Evolutionary conservation across 2,329 filamentous ascomycete species (phyloP).

Genomic region (Hymenoscyphus fructigenus): DNA sequence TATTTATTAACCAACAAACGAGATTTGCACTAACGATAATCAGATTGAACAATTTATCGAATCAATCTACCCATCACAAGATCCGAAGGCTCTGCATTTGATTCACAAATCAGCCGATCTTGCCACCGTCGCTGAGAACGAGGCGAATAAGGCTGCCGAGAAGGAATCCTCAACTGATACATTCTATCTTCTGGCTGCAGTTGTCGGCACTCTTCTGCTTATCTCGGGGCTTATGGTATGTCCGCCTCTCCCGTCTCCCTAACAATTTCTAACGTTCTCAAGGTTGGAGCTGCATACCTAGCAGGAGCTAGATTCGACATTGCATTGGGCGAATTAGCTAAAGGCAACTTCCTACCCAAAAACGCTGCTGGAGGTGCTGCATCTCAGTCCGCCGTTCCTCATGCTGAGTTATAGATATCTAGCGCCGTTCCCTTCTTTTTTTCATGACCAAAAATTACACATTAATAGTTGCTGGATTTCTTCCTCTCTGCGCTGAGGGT

Average conservation of each 20-base stretch:
- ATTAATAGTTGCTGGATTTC: background rate
- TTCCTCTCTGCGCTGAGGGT: background rate
- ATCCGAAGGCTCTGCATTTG: constrained; percentile 58
- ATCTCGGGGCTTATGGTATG: constrained; percentile 78
- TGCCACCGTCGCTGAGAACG: constrained; percentile 38
- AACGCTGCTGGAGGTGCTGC: constrained; percentile 29
- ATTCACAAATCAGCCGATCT: constrained; percentile 40
- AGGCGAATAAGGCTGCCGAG: constrained; percentile 35
- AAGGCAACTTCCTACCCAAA: constrained; percentile 42
- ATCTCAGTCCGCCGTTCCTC: background rate
- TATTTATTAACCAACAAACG: background rate
- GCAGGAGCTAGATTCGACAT: constrained; percentile 82
- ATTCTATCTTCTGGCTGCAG: constrained; percentile 64
- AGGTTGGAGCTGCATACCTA: constrained; percentile 77
- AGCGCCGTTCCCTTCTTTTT: background rate
- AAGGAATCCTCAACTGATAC: constrained; percentile 47
- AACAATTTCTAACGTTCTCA: constrained; percentile 22
- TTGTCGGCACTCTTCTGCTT: constrained; percentile 66
- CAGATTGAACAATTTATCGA: constrained; percentile 96
- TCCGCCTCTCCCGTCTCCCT: background rate
- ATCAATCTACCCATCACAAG: constrained; percentile 83
- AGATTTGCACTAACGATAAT: constrained; percentile 11
- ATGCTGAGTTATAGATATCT: constrained; percentile 6
- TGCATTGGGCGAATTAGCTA: constrained; percentile 55
- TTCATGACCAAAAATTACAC: background rate